phyloP scores from a whole-genome alignment of 768 basidiomycete species.

The Pulveroboletus ravenelii region DNA sequence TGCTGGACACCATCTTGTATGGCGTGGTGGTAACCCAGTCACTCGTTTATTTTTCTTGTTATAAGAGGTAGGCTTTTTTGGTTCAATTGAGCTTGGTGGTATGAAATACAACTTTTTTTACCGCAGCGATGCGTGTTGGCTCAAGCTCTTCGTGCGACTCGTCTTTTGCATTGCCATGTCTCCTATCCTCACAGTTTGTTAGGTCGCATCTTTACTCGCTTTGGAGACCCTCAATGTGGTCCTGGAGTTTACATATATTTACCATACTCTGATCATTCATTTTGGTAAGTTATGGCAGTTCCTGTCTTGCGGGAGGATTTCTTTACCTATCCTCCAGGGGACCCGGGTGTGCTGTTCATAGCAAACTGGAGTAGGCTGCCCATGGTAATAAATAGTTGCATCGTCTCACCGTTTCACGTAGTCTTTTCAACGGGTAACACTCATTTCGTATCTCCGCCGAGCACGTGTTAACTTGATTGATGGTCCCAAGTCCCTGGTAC shows the following conservation, averaged over 20 bases:
- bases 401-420: constrained; percentile 2
- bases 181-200: background rate
- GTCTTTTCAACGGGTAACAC: constrained; percentile 28
- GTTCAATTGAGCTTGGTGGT: too few species aligned
- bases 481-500: constrained; percentile 16
- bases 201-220: constrained; percentile 21
- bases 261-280: constrained; percentile 22
- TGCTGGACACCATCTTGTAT: constrained; percentile 33
- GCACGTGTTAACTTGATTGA: background rate
- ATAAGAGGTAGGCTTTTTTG: constrained; percentile 20
- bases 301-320: background rate
- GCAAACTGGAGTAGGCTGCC: constrained; percentile 22
- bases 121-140: constrained; percentile 18
- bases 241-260: constrained; percentile 25
- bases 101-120: background rate
- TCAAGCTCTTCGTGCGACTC: constrained; percentile 21
- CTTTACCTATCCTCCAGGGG: constrained; percentile 8
- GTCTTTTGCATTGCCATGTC: background rate
- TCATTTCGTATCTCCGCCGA: background rate
- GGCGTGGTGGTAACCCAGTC: constrained; percentile 34
- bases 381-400: background rate
- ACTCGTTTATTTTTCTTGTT: constrained; percentile 28
- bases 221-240: constrained; percentile 23
- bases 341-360: constrained; percentile 5
- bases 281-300: constrained; percentile 17